Base-by-base conservation (phyloP, 2,329 filamentous ascomycete genomes). In the Byssoonygena ceratinophila region DNA sequence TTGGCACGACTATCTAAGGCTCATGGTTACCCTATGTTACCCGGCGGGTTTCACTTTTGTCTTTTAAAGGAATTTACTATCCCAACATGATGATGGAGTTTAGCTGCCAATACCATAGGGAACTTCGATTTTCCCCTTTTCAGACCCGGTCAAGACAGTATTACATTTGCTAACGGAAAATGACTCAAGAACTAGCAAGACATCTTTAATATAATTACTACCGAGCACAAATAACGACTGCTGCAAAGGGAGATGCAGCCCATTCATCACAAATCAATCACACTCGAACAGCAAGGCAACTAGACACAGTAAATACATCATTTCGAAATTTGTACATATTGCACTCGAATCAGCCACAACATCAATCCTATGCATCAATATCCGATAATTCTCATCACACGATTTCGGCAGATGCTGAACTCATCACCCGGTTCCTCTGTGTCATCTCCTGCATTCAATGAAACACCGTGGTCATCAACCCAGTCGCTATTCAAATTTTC, bases 31-130 rank as follows among this genome's bases (percentile, higher is more conserved):
- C 46, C 48, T 52, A 34, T 48, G 39, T 51, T 47, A 43, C 18
- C 43, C 22, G 45, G 34, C 51, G 45, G 46, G 29, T 56, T 54
- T 51, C 36, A 37, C 41, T 51, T 54, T 56, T 48, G 46, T 56
- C 47, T 41, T 51, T 56, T 54, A 34, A 51, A 48, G 52, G 44
- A 52, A 31, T 32, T 45, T 50, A 43, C 36, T 47, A 54, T 54
- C 49, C 48, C 54, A 39, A 54, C 37, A 43, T 55, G 36, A 54
- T 53, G 44, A 56, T 46, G 54, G 54, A 55, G 54, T 52, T 41
- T 56, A 56, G 52, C 47, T 56, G 52, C 52, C 54, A 56, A 54
- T 56, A 44, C 48, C 54, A 54, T 54, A 52, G 47, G 47, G 47
- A 51, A 52, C 51, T 56, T 48, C 44, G 31, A 45, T 20, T 52